These are phyloP conservation scores for Diaporthe sp. DNA, from an alignment of 2,329 filamentous ascomycete genomes.

Conservation along the genomic window DNA sequence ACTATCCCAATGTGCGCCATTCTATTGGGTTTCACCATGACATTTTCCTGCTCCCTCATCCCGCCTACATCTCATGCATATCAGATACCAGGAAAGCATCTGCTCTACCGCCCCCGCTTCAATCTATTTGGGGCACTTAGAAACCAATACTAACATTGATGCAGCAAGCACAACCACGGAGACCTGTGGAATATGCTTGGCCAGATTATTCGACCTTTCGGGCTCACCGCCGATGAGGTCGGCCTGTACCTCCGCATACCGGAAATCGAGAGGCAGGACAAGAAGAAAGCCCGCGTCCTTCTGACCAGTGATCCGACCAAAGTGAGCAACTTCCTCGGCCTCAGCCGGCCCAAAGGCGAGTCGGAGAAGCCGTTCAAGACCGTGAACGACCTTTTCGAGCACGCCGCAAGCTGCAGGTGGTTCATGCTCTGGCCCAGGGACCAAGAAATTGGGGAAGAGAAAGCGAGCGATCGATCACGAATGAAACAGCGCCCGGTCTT, in stretches of 20 bases:
- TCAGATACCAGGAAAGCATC: not conserved
- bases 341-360: slow-evolving; percentile 59
- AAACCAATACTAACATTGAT: not conserved
- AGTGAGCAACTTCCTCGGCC: slow-evolving; percentile 74
- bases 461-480: slow-evolving; percentile 70
- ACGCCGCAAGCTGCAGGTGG: slow-evolving; percentile 69
- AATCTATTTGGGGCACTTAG: no score
- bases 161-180: slow-evolving; percentile 74
- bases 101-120: no score
- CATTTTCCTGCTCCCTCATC: not conserved
- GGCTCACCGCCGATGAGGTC: slow-evolving; percentile 74
- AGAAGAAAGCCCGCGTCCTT: slow-evolving; percentile 69
- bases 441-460: slow-evolving; percentile 47
- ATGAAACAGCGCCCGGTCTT: slow-evolving; percentile 70
- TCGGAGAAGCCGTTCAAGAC: slow-evolving; percentile 71
- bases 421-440: slow-evolving; percentile 61
- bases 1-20: not conserved
- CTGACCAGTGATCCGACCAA: slow-evolving; percentile 70
- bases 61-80: not conserved
- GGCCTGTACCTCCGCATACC: slow-evolving; percentile 76
- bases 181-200: slow-evolving; percentile 78
- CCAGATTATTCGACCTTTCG: slow-evolving; percentile 72
- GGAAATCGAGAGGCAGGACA: slow-evolving; percentile 74
- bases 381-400: slow-evolving; percentile 72
- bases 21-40: not conserved